Evolutionary conservation across 2,329 filamentous ascomycete species (phyloP).

Genomic region (Phoma sp.): DNA sequence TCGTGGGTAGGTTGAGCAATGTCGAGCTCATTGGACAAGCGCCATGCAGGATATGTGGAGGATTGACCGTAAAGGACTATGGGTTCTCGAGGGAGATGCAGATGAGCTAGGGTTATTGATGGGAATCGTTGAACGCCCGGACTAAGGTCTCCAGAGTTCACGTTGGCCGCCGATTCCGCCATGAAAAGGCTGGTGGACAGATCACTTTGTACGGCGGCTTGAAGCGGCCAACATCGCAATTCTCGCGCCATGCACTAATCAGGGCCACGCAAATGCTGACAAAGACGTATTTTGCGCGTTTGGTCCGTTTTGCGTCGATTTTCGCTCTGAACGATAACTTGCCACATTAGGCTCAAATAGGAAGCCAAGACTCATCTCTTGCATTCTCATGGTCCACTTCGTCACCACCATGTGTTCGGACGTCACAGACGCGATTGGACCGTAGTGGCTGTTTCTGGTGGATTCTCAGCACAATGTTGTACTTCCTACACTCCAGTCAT

Average conservation of each 20-base stretch:
- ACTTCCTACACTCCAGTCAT: slow-evolving; percentile 3
- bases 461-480: slow-evolving; percentile 29
- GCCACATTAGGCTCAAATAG: slow-evolving; percentile 15
- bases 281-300: slow-evolving; percentile 8
- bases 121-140: slow-evolving; percentile 15
- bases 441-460: slow-evolving; percentile 1
- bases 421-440: slow-evolving; percentile 28
- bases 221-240: slow-evolving; percentile 18
- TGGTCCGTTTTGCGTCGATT: slow-evolving; percentile 10
- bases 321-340: neutral
- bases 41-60: slow-evolving; percentile 40
- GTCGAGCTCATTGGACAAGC: slow-evolving; percentile 41
- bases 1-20: slow-evolving; percentile 41
- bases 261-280: slow-evolving; percentile 12
- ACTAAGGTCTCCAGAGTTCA: slow-evolving; percentile 20
- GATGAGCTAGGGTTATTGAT: slow-evolving; percentile 19
- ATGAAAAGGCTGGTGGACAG: slow-evolving; percentile 1
- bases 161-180: slow-evolving; percentile 21
- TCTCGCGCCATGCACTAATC: slow-evolving; percentile 22
- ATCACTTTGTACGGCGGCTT: slow-evolving; percentile 21
- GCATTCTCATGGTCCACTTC: slow-evolving; percentile 24
- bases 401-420: slow-evolving; percentile 22
- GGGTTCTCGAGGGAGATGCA: slow-evolving; percentile 14
- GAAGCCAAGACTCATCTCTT: slow-evolving; percentile 36
- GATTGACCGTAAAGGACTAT: slow-evolving; percentile 20